Conservation (phyloP, 495 filamentous ascomycete species). For the Penicillium lagena region DNA sequence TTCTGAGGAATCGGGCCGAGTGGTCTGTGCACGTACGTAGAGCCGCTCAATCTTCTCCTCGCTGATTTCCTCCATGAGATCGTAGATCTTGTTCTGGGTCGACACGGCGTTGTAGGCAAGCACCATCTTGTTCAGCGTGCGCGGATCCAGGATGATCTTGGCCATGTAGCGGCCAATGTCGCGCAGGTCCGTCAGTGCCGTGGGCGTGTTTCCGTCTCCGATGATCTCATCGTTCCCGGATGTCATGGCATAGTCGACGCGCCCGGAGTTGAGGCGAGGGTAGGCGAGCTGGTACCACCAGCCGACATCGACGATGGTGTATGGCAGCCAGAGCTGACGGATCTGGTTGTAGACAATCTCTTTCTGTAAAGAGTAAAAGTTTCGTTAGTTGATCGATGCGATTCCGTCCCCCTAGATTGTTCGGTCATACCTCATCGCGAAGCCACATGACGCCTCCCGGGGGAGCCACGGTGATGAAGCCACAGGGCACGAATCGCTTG, state of each 20-base stretch:
- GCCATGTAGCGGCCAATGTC: slow-evolving; percentile 54
- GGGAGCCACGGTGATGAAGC: slow-evolving; percentile 43
- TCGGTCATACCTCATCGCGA: slow-evolving; percentile 34
- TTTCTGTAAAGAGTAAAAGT: slow-evolving; percentile 30
- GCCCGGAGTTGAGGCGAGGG: slow-evolving; percentile 45
- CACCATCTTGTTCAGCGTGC: slow-evolving; percentile 53
- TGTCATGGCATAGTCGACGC: slow-evolving; percentile 45
- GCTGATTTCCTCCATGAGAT: slow-evolving; percentile 42
- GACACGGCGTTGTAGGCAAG: slow-evolving; percentile 45
- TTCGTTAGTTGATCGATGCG: slow-evolving; percentile 6
- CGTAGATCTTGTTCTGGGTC: slow-evolving; percentile 44
- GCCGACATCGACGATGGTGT: slow-evolving; percentile 57
- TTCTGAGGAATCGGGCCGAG: not conserved
- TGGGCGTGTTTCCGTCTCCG: slow-evolving; percentile 44
- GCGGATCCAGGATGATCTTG: slow-evolving; percentile 45
- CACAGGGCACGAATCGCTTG: slow-evolving; percentile 53
- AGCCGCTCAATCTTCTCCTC: slow-evolving; percentile 48
- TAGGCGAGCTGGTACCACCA: slow-evolving; percentile 54
- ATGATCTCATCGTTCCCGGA: slow-evolving; percentile 38
- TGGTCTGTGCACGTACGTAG: slow-evolving; percentile 35
- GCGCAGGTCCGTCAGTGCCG: slow-evolving; percentile 43
- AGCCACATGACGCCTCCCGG: slow-evolving; percentile 42
- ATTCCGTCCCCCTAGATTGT: not conserved
- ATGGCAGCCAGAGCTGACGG: slow-evolving; percentile 45
- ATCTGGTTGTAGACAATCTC: slow-evolving; percentile 50